Base-by-base conservation (phyloP, 805 yeast species). In the Schizosaccharomyces lindneri region DNA sequence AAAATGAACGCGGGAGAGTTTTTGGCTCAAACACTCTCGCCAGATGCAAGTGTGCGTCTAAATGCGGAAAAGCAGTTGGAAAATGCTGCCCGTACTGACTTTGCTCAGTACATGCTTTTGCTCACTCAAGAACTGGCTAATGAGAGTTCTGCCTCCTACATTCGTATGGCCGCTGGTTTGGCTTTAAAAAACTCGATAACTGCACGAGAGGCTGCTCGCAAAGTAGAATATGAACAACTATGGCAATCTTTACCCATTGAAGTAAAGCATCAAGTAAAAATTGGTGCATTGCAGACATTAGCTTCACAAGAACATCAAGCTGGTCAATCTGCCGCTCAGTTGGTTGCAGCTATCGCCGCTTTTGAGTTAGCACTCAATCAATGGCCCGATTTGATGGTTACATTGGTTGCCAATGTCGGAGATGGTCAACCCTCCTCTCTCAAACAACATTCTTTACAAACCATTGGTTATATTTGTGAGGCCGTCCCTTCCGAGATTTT, bases 401-500 rank as follows among this genome's bases (percentile, higher is more conserved):
- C 80, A 55, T 84, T 93, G 68, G 90, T 93, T 59, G 87, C 84
- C 64, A 87, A 87, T 72, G 93, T 97, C 41, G 81, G 81, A 67
- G 76, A 84, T 6, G 87, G 82, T 60, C 82, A 83, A 68, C 43
- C 43, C 3, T 85, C 89, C 43, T 86, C 80, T 63, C 82, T 88
- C 64, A 93, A 93, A 74, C 80, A 89, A 68, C 85, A 96, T 0
- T 85, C 96, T 5, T 76, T 89, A 65, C 77, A 87, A 67, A 80
- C 97, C 5, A 85, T 93, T 68, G 98, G 98, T 62, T 93, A 87
- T 73, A 90, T 93, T 65, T 93, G 98, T 74, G 98, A 93, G 73
- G 79, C 84, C 64, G 90, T 95, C 4, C 95, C 93, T 70, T 93
- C 96, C 32, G 74, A 74, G 62, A 83, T 83, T 70, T 82, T 90